Base-by-base conservation (phyloP, 208 protist genomes). In the Wallacemonas sp. region DNA sequence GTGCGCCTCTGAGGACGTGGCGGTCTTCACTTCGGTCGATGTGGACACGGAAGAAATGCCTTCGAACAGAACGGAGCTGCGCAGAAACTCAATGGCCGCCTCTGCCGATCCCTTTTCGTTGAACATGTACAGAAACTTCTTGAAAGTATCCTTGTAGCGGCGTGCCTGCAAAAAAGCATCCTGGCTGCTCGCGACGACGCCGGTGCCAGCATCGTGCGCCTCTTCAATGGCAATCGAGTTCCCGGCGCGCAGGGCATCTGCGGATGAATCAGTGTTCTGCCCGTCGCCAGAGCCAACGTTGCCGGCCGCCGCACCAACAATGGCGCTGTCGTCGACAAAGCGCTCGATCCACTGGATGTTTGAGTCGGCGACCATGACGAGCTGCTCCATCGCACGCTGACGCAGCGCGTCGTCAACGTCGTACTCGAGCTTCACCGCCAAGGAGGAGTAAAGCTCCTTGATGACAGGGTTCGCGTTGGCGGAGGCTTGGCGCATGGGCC, bases 261-360 rank as follows among this genome's bases (percentile, higher is more conserved):
- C 26, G 10, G 42, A 22, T 14, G 5, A 5, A 20, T 54, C 12
- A 52, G 18, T 22, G 25, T 11, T 38, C 18, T 20, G 38, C 16
- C 41, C 61, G 7, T 65, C 41, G 32, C 10, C 49, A 33, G 26
- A 5, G 5, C 11, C 16, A 18, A 5, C 23, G 41, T 50, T 32
- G 33, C 36, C 20, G 8, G 45, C 18, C 18, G 62, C 33, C 16
- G 57, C 39, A 16, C 12, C 50, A n/a, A 38, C 39, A 5, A 46
- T 18, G 3, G 50, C 46, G 28, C 18, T 41, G 46, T 83, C 77
- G 41, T 50, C 82, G 45, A 92, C 86, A 77, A 95, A 95, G 29
- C 89, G 84, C 57, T 91, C 86, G 20, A 95, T 91, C 86, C 89
- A 95, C 73, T 92, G 89, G 33, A 86, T 80, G 61, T 90, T 89